Conservation (phyloP, 1,284 basidiomycete genomes). For the Rhodotorula sp. region DNA sequence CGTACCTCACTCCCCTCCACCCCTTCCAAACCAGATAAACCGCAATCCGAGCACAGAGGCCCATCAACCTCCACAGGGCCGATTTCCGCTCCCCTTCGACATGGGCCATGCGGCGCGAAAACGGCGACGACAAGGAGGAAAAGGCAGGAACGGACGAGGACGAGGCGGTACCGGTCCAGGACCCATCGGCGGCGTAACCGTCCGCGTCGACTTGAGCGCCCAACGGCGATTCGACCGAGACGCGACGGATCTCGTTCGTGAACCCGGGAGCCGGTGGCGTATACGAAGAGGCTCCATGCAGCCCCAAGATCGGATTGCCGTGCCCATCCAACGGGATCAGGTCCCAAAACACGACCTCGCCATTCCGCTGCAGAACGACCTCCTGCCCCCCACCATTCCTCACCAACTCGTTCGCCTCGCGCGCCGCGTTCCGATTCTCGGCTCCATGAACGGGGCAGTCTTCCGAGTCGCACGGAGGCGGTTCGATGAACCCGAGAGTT, state of each 20-base stretch:
- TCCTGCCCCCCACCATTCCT: constrained; percentile 1
- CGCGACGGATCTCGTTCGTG: constrained; percentile 13
- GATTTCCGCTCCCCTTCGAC: constrained; percentile 7
- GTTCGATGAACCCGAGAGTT: constrained; percentile 14
- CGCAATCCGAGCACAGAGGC: background rate
- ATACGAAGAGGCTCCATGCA: too few relatives aligned
- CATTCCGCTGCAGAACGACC: constrained; percentile 10
- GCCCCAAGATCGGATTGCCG: background rate
- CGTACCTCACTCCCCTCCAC: background rate
- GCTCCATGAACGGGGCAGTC: background rate
- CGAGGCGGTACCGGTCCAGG: background rate
- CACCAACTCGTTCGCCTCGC: background rate
- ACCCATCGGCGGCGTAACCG: background rate
- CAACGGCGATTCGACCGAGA: constrained; percentile 8
- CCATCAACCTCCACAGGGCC: background rate
- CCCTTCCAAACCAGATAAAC: background rate
- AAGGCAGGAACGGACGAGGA: background rate
- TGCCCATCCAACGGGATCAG: background rate
- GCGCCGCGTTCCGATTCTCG: background rate
- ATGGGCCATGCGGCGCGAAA: constrained; percentile 1
- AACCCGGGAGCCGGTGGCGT: background rate
- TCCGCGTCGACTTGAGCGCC: background rate
- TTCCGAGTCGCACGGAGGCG: constrained; percentile 6
- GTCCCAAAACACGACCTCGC: constrained; percentile 17
- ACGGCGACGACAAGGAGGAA: too few relatives aligned